phyloP scores from a whole-genome alignment of 179 eudicot species.

The Beta macrorhiza region DNA sequence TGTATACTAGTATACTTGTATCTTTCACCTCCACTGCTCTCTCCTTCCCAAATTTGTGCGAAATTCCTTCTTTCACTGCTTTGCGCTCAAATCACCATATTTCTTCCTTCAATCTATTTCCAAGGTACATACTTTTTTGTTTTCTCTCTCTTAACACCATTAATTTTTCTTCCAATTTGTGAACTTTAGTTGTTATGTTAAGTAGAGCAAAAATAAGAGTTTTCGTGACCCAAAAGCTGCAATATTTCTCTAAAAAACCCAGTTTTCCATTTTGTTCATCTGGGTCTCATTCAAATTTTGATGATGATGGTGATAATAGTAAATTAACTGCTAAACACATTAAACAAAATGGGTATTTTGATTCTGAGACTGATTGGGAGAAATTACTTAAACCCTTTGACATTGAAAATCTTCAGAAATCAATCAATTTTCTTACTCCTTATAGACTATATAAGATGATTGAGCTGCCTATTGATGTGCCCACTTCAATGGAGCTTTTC shows the following conservation, averaged over 20 bases:
- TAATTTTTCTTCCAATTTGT: background rate
- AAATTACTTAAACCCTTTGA: slow-evolving; percentile 79
- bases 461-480: slow-evolving; percentile 78
- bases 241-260: slow-evolving; percentile 12
- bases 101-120: background rate
- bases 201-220: slow-evolving; percentile 15
- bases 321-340: background rate
- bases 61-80: background rate
- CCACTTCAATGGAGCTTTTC: slow-evolving; percentile 73
- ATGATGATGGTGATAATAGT: background rate
- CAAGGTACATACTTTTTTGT: background rate
- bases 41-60: background rate
- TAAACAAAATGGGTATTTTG: slow-evolving; percentile 18
- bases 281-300: slow-evolving; percentile 19
- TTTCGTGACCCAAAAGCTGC: slow-evolving; percentile 22
- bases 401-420: slow-evolving; percentile 62
- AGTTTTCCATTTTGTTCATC: slow-evolving; percentile 20
- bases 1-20: background rate
- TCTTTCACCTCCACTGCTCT: background rate
- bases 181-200: slow-evolving; percentile 26
- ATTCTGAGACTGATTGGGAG: slow-evolving; percentile 69
- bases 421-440: slow-evolving; percentile 66
- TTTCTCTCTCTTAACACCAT: background rate
- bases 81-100: slow-evolving; percentile 8
- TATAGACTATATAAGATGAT: slow-evolving; percentile 65